Conservation (phyloP, 805 yeast genomes). For the Saccharomycopsis babjevae region DNA sequence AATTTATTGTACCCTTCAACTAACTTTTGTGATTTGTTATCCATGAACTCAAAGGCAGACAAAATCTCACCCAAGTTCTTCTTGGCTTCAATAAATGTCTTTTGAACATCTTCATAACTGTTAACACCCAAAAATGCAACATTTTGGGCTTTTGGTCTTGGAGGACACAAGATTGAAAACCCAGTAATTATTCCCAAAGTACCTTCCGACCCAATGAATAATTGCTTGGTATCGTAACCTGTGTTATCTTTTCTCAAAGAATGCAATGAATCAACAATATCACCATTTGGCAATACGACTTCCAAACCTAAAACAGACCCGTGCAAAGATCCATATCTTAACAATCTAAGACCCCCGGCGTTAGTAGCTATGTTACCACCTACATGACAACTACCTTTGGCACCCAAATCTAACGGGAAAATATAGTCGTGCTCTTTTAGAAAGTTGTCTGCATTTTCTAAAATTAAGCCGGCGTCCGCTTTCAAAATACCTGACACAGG, state of each 20-base stretch:
- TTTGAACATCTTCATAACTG: constrained; percentile 73
- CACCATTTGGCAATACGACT: constrained; percentile 81
- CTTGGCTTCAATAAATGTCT: constrained; percentile 71
- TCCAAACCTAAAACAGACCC: constrained; percentile 88
- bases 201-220: constrained; percentile 92
- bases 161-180: constrained; percentile 79
- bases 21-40: constrained; percentile 52
- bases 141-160: constrained; percentile 75
- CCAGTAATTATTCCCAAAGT: constrained; percentile 87
- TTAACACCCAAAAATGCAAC: constrained; percentile 82
- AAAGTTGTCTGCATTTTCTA: constrained; percentile 74
- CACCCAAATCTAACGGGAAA: constrained; percentile 90
- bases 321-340: constrained; percentile 86
- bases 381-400: constrained; percentile 92
- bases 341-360: constrained; percentile 86
- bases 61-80: constrained; percentile 72
- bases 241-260: constrained; percentile 90
- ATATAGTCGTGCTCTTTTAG: constrained; percentile 76
- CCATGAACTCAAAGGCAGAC: constrained; percentile 94
- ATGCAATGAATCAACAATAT: constrained; percentile 67
- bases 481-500: constrained; percentile 73
- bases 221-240: constrained; percentile 86
- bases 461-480: constrained; percentile 82
- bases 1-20: constrained; percentile 51
- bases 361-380: constrained; percentile 95